These are phyloP conservation scores for Boletales sp. DNA, from an alignment of 768 basidiomycete species.

Conservation along the genomic window DNA sequence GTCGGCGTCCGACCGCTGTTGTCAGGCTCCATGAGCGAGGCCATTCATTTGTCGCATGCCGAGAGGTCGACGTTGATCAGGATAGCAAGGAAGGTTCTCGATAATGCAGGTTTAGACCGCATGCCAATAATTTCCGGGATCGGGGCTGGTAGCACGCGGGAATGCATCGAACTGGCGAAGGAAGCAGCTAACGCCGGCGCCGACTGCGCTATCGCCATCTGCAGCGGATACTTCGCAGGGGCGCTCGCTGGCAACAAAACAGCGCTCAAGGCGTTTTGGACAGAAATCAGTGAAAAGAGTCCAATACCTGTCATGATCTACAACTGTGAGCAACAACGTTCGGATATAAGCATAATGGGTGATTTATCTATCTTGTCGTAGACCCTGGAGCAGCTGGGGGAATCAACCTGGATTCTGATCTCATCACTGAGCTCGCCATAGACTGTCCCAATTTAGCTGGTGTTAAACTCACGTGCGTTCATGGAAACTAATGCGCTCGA, in stretches of 20 bases:
- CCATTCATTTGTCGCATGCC: constrained; percentile 62
- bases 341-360: background rate
- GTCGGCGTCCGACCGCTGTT: constrained; percentile 72
- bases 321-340: constrained; percentile 55
- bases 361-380: constrained; percentile 25
- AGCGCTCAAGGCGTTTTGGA: constrained; percentile 77
- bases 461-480: constrained; percentile 81
- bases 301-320: constrained; percentile 88
- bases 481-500: background rate
- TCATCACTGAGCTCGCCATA: constrained; percentile 74
- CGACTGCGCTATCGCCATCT: constrained; percentile 82
- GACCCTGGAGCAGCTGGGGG: constrained; percentile 87
- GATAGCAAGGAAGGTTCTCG: constrained; percentile 67
- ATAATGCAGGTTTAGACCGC: constrained; percentile 52
- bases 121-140: constrained; percentile 80
- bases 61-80: constrained; percentile 67
- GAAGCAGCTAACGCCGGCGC: constrained; percentile 85
- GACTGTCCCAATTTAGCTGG: constrained; percentile 78
- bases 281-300: constrained; percentile 72
- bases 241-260: constrained; percentile 54
- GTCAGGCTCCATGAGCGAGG: constrained; percentile 85
- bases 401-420: constrained; percentile 87
- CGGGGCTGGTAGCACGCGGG: constrained; percentile 78
- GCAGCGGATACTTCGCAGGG: constrained; percentile 85
- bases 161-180: constrained; percentile 69